A percentile compares a stretch with the other conserved stretches of the same genome.
Evolutionary conservation across 768 basidiomycete species (phyloP).

Genomic region (Lactifluus subvellereus): DNA sequence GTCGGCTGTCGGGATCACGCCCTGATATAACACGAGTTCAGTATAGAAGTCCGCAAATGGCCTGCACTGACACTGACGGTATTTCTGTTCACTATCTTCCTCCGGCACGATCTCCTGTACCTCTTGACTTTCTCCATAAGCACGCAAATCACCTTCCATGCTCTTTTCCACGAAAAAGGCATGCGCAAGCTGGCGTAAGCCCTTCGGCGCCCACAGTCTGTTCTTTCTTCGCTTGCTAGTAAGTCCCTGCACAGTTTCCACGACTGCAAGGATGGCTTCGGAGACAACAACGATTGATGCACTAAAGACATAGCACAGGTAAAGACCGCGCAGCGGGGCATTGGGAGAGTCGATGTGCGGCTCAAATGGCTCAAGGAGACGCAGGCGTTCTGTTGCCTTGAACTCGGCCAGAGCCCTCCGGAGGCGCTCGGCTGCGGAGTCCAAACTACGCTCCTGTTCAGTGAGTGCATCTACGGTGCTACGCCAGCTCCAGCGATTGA

Average conservation of each 20-base stretch:
- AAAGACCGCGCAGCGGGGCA: constrained; percentile 39
- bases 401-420: constrained; percentile 31
- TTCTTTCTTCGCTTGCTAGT: constrained; percentile 35
- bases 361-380: constrained; percentile 41
- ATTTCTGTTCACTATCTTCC: constrained; percentile 21
- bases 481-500: constrained; percentile 30
- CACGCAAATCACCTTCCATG: constrained; percentile 26
- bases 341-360: constrained; percentile 30
- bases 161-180: constrained; percentile 28
- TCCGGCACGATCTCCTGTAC: constrained; percentile 29
- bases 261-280: constrained; percentile 34
- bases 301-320: constrained; percentile 46
- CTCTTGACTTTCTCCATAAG: constrained; percentile 30
- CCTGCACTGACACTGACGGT: constrained; percentile 16
- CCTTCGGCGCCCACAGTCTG: constrained; percentile 47
- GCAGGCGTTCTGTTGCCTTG: constrained; percentile 31
- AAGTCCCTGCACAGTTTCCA: constrained; percentile 35
- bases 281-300: constrained; percentile 39
- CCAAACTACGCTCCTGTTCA: constrained; percentile 26
- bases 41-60: background rate
- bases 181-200: constrained; percentile 34
- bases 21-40: constrained; percentile 26
- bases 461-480: constrained; percentile 22
- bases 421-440: constrained; percentile 28
- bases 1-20: constrained; percentile 44